Base-by-base conservation (phyloP, 345 rosid species). In the Bruguiera sexangula region DNA sequence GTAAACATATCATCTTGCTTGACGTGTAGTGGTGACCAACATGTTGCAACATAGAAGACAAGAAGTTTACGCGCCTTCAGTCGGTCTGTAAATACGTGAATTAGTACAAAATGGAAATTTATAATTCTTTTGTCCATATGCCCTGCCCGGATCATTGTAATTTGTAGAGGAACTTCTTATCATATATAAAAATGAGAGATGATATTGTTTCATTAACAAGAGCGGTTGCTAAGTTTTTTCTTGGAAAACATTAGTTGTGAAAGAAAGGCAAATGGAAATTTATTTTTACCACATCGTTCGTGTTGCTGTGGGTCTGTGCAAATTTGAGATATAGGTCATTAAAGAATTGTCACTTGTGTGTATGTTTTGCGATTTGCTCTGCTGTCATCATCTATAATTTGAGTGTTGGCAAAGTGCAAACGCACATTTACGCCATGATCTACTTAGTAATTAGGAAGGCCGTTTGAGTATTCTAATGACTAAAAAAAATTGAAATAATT, bases 71-170 rank as follows among this genome's bases (percentile, higher is more conserved):
- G 26, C 10, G 24, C 29, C 2, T 3, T 34, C 48, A 63, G 75
- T 48, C 65, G 60, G 36, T 69, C 13, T 84, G 87, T 84, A 77
- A 68, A 84, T 77, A 76, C 16, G 53, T 34, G 70, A 43, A 26
- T 54, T 58, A 26, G 68, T 34, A 16, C 27, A 61, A 54, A 72
- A 50, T 75, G 82, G 62, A 77, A 79, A 75, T 78, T 63, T 75
- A 58, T 79, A 72, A 84, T 81, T 82, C 82, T 84, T 84, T 34
- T 84, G 88, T 80, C 76, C 27, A 80, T 84, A 79, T 69, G 70
- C 74, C 70, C 58, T 69, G 70, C 74, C 70, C 58, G 73, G 61
- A 68, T 51, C 62, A 39, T 43, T 43, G 50, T 43, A 43, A 43
- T 43, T 22, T 20, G 73, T 75, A 61, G 72, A 70, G 71, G 72